Base-by-base conservation (phyloP, 768 basidiomycete species). In the Lactarius vividus region DNA sequence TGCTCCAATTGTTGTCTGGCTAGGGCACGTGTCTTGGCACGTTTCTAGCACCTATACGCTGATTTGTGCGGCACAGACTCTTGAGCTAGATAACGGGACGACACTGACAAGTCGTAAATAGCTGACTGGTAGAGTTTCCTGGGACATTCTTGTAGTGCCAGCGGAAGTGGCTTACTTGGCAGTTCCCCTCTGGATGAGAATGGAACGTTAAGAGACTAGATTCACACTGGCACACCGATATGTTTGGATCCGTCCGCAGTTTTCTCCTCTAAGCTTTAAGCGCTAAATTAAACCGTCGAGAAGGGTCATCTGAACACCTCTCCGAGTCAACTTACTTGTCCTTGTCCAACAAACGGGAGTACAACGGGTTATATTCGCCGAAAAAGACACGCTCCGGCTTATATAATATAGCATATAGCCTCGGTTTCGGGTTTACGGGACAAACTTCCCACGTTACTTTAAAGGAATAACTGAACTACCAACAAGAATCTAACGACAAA, bases 171-270 rank as follows among this genome's bases (percentile, higher is more conserved):
- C 42, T 56, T 26, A 44, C 31, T 62, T 55, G 44, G 54, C 28
- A 4, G 4, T 6, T 31, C 11, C 20, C 15, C 31, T 53, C 15
- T 55, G 40, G 37, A 39, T 39, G 37, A 39, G 37, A 39, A 39
- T 13, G 23, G n/a, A 49, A 7, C 44, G 2, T 44, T n/a, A 46
- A 46, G 8, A 33, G 33, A 26, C 4, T 4, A 23, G 26, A n/a
- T 33, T 66, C 65, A 65, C 55, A 49, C 16, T 35, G 15, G 42
- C 44, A 39, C 6, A n/a, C 28, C 6, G 10, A 31, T 28, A 54
- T 23, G 15, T 29, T 61, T 28, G 39, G 59, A 65, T 39, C 37
- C 37, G 35, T 37, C 59, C 59, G 42, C 64, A 37, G 29, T 44
- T 44, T 44, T 26, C 13, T 42, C 42, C 59, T 54, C 54, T n/a